Evolutionary conservation across 257 asterid genomes (phyloP), one percentile per base, ranked within the genome.

Genomic region (Cruciata laevipes): DNA sequence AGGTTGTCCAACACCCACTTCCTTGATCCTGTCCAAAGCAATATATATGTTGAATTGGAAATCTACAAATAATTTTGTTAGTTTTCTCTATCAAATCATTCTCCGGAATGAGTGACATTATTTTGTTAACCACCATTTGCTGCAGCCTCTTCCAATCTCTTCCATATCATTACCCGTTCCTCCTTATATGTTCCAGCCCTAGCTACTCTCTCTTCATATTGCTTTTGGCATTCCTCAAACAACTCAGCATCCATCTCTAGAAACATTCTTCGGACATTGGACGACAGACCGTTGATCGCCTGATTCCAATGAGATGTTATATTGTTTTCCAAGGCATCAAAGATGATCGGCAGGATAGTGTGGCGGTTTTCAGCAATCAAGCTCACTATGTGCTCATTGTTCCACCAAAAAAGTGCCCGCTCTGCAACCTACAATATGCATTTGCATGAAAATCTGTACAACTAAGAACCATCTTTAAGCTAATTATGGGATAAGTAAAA

Each of bases 341-440:
- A 87, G 73, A 91, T 81, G 83, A 87, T 85, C 42, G 98, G 98
- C 69, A 91, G 73, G 66, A 91, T 76, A 33, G 75, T 83, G 32
- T 71, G 84, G 27, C 95, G 89, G 27, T 89, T 81, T 80, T 86
- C 90, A 4, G 89, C 98, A 55, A 91, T 86, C 77, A 91, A 77
- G 70, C 78, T 78, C 23, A 89, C 91, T 69, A 91, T 86, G 77
- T 87, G 96, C 73, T 89, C 98, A 7, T 91, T 91, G 86, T 89
- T 91, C 98, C 97, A 91, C 85, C 82, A 84, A 82, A 89, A 91
- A 74, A 89, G 98, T 49, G 98, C 96, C 31, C 92, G 78, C 67
- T 91, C 97, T 59, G 98, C 91, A 64, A 91, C 98, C 98, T 91
- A 86, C 71, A 79, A 68, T 24, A 40, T 53, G 74, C 55, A 61